phyloP scores from a whole-genome alignment of 768 basidiomycete genomes.

The Boletus reticulatus region DNA sequence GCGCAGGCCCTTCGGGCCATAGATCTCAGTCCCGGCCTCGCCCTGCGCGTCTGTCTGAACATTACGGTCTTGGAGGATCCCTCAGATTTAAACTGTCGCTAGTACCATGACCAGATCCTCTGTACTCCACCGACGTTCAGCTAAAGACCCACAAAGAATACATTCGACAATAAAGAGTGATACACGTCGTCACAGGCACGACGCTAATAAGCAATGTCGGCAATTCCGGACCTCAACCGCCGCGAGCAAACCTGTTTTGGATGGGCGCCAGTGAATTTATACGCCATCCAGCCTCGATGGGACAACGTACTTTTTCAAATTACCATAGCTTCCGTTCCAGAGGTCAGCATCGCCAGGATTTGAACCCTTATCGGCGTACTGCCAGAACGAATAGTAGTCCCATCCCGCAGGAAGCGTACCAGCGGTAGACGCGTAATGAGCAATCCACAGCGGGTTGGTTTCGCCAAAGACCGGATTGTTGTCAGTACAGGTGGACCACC shows the following conservation, averaged over 20 bases:
- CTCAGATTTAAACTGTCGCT: too few relatives aligned
- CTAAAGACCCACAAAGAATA: too few relatives aligned
- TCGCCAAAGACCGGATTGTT: conserved; percentile 51
- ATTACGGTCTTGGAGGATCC: too few relatives aligned
- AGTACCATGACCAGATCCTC: too few relatives aligned
- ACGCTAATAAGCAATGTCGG: too few relatives aligned
- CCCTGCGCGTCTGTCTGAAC: too few relatives aligned
- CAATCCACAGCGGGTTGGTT: conserved; percentile 60
- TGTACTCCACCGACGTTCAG: too few relatives aligned
- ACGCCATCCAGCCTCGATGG: background rate
- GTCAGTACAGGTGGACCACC: conserved; percentile 69
- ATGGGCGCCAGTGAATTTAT: background rate
- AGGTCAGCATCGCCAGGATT: conserved; percentile 58
- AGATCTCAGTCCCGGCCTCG: too few relatives aligned
- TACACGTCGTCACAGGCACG: too few relatives aligned
- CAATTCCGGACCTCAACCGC: conserved; percentile 3
- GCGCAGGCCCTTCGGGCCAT: too few relatives aligned
- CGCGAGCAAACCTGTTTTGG: conserved; percentile 17
- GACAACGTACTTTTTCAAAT: conserved; percentile 36
- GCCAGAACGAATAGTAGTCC: conserved; percentile 57
- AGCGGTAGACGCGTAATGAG: conserved; percentile 47
- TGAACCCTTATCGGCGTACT: conserved; percentile 52
- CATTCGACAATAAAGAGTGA: too few relatives aligned
- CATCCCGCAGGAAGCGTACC: conserved; percentile 62
- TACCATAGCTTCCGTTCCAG: conserved; percentile 51